A percentile compares a stretch with the other conserved stretches of the same genome.
These are phyloP conservation scores for Aspergillus pseudoviridinutans DNA, from an alignment of 2,329 filamentous ascomycete genomes.

Conservation along the genomic window DNA sequence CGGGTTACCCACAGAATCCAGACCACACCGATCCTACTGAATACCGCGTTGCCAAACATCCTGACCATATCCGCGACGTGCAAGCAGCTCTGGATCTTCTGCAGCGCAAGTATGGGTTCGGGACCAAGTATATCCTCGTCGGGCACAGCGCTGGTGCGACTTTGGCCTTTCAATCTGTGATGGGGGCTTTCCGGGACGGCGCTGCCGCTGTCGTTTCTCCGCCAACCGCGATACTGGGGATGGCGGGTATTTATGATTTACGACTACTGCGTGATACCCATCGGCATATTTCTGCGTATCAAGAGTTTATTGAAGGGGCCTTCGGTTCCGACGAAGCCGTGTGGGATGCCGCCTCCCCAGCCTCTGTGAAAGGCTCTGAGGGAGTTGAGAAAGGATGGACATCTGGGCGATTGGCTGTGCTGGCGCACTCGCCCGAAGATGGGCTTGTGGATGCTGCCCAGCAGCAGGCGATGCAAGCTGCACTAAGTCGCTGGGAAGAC, in stretches of 20 bases:
- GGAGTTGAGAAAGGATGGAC: constrained; percentile 33
- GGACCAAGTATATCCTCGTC: constrained; percentile 39
- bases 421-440: constrained; percentile 42
- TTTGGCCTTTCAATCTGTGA: constrained; percentile 42
- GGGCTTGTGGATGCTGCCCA: constrained; percentile 39
- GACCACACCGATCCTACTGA: constrained; percentile 22
- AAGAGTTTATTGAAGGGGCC: constrained; percentile 39
- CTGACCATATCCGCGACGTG: constrained; percentile 44
- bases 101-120: constrained; percentile 38
- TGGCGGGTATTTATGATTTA: constrained; percentile 46
- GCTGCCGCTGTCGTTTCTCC: constrained; percentile 14
- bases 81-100: constrained; percentile 37
- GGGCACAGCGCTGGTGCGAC: constrained; percentile 48
- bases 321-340: constrained; percentile 37
- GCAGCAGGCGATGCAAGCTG: constrained; percentile 44
- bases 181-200: constrained; percentile 25
- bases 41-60: constrained; percentile 38
- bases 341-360: constrained; percentile 41
- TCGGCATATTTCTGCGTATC: constrained; percentile 31
- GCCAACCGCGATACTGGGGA: constrained; percentile 39
- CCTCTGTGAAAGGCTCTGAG: constrained; percentile 23
- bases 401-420: constrained; percentile 31
- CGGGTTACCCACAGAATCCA: constrained; percentile 35
- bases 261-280: constrained; percentile 32
- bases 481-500: constrained; percentile 47